Conservation (phyloP, 305 asterid species). For the Fraxinus albicans region DNA sequence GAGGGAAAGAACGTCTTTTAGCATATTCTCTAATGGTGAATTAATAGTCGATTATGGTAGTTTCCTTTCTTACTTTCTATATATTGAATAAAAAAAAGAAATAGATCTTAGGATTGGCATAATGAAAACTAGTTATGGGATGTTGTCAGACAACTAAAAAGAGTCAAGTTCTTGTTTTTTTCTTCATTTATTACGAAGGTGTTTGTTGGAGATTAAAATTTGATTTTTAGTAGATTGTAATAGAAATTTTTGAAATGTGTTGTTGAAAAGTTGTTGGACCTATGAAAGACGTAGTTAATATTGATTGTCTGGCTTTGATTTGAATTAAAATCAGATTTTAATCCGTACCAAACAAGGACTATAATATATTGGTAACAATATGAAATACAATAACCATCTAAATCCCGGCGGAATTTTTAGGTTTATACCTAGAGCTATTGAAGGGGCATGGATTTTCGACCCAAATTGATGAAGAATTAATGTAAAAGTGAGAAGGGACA, state of each 20-base stretch:
- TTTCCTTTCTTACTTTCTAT: not conserved
- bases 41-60: not conserved
- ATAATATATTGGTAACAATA: not conserved
- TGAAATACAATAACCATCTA: not conserved
- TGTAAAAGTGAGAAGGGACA: not conserved
- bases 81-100: not conserved
- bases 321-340: too few relatives aligned
- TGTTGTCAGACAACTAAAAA: conserved; percentile 35
- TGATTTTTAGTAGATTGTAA: too few relatives aligned
- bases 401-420: not conserved
- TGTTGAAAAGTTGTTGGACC: too few relatives aligned
- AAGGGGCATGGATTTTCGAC: not conserved
- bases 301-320: too few relatives aligned
- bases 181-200: not conserved
- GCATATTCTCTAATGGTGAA: not conserved
- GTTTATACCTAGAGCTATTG: not conserved
- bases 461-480: not conserved
- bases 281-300: too few relatives aligned
- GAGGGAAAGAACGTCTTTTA: not conserved
- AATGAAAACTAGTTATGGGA: not conserved
- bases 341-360: not conserved
- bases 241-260: too few relatives aligned
- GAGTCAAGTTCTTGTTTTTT: not conserved
- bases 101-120: not conserved
- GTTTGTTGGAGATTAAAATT: too few relatives aligned